Percentiles rank a stretch among this genome's conserved stretches.
Conservation (phyloP, 2,329 filamentous ascomycete species). For the Dactylellina haptotyla region DNA sequence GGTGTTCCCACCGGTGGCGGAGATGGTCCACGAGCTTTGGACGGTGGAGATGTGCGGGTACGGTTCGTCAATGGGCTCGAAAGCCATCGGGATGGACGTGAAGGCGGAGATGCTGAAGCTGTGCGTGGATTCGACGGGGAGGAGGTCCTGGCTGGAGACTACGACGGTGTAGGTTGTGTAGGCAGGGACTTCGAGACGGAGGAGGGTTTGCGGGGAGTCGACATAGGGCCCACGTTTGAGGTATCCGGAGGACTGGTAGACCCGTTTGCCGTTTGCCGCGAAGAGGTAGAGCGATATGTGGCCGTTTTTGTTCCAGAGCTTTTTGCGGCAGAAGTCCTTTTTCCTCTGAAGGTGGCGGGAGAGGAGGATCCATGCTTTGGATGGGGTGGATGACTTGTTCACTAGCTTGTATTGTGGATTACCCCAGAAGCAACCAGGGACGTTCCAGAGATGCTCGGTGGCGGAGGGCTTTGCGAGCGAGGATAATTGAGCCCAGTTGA, state of each 20-base stretch:
- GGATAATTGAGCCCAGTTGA: constrained; percentile 76
- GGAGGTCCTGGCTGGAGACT: constrained; percentile 80
- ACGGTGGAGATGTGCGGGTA: constrained; percentile 71
- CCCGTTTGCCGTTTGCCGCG: constrained; percentile 73
- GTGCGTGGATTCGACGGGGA: constrained; percentile 70
- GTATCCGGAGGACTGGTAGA: constrained; percentile 78
- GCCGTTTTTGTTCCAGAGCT: constrained; percentile 68
- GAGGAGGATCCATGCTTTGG: constrained; percentile 82
- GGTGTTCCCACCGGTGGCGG: constrained; percentile 85
- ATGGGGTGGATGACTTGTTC: constrained; percentile 67
- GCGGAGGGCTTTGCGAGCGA: constrained; percentile 64
- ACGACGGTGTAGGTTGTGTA: constrained; percentile 70
- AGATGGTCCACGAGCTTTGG: constrained; percentile 76
- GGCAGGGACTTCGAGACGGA: constrained; percentile 70
- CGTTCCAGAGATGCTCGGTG: constrained; percentile 51
- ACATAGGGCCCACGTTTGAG: constrained; percentile 84
- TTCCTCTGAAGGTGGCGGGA: constrained; percentile 77
- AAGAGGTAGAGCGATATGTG: constrained; percentile 91
- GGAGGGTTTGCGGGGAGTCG: constrained; percentile 89
- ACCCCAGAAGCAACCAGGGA: constrained; percentile 69
- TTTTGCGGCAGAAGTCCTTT: constrained; percentile 40
- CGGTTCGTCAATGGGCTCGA: constrained; percentile 71
- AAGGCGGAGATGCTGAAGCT: constrained; percentile 89
- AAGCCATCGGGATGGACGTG: constrained; percentile 71
- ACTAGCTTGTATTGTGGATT: constrained; percentile 76